Conservation (phyloP, 257 asterid genomes). For the Ilex asprella region DNA sequence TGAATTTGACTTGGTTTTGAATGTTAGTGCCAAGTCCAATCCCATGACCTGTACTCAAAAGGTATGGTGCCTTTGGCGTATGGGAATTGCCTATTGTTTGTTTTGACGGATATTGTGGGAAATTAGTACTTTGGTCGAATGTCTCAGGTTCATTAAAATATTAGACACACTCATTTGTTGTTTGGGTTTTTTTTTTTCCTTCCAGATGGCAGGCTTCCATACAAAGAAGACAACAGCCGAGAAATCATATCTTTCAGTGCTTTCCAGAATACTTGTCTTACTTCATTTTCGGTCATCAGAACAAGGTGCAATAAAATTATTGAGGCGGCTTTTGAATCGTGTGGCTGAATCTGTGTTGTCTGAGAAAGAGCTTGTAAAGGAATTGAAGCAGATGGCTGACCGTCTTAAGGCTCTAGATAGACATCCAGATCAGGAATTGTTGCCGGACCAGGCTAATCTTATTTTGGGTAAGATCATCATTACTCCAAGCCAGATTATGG, state of each 20-base stretch:
- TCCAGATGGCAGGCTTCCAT: slow-evolving; percentile 56
- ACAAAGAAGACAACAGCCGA: slow-evolving; percentile 78
- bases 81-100: no score
- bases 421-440: slow-evolving; percentile 46
- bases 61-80: no score
- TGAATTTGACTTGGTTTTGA: no score
- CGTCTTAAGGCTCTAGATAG: slow-evolving; percentile 58
- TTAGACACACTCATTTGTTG: slow-evolving; percentile 12
- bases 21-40: no score
- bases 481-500: background rate
- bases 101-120: background rate
- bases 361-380: slow-evolving; percentile 69
- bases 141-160: background rate
- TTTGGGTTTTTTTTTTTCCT: slow-evolving; percentile 7
- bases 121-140: background rate
- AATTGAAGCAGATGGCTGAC: slow-evolving; percentile 60
- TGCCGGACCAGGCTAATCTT: slow-evolving; percentile 41
- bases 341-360: slow-evolving; percentile 35
- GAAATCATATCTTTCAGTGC: slow-evolving; percentile 65
- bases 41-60: no score
- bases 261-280: slow-evolving; percentile 58
- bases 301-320: slow-evolving; percentile 61
- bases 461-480: slow-evolving; percentile 47
- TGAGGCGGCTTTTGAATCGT: slow-evolving; percentile 51
- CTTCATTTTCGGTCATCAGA: slow-evolving; percentile 67